phyloP scores from a whole-genome alignment of 2,329 filamentous ascomycete genomes.

The Mariannaea elegans region DNA sequence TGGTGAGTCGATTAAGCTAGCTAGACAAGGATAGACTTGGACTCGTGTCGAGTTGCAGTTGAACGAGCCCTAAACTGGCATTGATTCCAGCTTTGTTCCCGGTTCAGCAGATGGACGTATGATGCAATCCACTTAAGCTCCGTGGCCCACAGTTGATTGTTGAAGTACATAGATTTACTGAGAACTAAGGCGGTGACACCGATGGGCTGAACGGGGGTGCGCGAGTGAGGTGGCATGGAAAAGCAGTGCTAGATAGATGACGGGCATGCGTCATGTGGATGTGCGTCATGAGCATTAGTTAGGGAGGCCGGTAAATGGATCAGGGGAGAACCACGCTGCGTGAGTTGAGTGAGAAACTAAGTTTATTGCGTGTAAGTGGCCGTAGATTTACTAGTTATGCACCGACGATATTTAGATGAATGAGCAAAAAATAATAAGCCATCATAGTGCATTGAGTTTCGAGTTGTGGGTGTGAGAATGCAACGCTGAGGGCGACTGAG shows the following conservation, averaged over 20 bases:
- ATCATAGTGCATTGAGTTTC: neutral
- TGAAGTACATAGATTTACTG: conserved; percentile 1
- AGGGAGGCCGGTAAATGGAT: conserved; percentile 9
- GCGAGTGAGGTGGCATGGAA: conserved; percentile 15
- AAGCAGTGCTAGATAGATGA: conserved; percentile 16
- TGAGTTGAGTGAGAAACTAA: neutral
- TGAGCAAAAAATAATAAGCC: neutral
- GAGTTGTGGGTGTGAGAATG: neutral
- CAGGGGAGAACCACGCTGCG: conserved; percentile 3
- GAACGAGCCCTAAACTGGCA: conserved; percentile 6
- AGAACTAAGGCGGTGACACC: conserved; percentile 23
- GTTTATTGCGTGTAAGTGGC: too few relatives aligned
- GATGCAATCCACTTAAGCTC: conserved; percentile 13
- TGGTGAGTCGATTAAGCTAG: conserved; percentile 6
- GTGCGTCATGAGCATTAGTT: conserved; percentile 20
- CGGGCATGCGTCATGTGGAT: conserved; percentile 24
- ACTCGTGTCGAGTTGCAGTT: conserved; percentile 3
- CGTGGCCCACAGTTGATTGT: neutral
- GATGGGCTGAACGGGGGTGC: conserved; percentile 15
- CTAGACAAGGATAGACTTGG: conserved; percentile 20
- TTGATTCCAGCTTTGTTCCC: conserved; percentile 10
- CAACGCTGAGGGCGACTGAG: neutral
- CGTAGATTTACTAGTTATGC: too few relatives aligned
- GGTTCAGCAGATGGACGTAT: conserved; percentile 10
- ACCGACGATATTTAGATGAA: neutral